Conservation (phyloP, 1,284 basidiomycete genomes). For the Veloporphyrellus conicus region DNA sequence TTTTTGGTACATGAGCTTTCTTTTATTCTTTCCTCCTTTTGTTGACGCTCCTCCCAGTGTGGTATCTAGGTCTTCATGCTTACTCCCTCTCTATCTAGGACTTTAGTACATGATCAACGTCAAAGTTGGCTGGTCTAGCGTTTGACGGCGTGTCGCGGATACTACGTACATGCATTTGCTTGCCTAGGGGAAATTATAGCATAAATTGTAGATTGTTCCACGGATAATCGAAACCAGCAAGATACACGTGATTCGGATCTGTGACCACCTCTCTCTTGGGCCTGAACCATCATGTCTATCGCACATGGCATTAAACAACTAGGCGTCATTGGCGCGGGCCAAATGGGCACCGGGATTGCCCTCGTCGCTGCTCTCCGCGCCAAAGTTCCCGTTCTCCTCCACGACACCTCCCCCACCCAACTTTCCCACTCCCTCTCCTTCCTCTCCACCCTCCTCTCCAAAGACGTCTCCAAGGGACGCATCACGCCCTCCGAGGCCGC, state of each 20-base stretch:
- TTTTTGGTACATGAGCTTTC: constrained; percentile 18
- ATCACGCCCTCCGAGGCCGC: constrained; percentile 73
- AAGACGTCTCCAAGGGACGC: constrained; percentile 80
- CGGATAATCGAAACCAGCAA: no score
- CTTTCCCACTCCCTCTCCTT: constrained; percentile 68
- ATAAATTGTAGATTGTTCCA: no score
- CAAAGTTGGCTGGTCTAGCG: constrained; percentile 20
- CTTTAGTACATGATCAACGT: constrained; percentile 3
- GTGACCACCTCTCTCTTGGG: not conserved
- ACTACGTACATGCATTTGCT: no score
- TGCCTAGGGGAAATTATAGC: no score
- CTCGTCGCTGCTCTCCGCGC: constrained; percentile 79
- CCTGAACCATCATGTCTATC: constrained; percentile 24
- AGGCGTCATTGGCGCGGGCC: constrained; percentile 77
- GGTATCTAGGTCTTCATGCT: not conserved
- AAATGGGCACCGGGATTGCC: constrained; percentile 87
- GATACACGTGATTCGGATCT: no score
- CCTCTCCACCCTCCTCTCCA: constrained; percentile 79
- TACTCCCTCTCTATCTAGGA: not conserved
- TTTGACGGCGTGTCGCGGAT: constrained; percentile 10
- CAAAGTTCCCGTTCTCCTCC: constrained; percentile 69
- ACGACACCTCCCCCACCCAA: constrained; percentile 66
- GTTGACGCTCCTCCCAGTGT: constrained; percentile 18
- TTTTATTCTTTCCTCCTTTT: not conserved
- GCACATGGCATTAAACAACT: constrained; percentile 65